phyloP scores from a whole-genome alignment of 176 grass and related monocot genomes.

The Carex cristatella region DNA sequence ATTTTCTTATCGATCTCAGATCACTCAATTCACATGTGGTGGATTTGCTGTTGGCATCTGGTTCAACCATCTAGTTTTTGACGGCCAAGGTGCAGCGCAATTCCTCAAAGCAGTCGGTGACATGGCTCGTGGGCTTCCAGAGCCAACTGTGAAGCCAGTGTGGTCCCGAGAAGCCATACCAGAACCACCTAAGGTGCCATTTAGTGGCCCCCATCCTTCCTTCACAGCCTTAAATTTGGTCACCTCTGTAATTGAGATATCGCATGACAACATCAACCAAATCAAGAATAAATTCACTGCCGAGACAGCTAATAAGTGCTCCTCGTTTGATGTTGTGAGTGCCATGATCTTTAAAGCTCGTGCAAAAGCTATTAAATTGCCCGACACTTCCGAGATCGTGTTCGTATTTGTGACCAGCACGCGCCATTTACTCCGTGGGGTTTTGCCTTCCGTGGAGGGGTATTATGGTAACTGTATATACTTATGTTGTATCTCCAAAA shows the following conservation, averaged over 20 bases:
- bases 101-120: constrained; percentile 59
- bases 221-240: constrained; percentile 64
- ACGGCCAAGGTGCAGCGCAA: constrained; percentile 60
- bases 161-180: constrained; percentile 64
- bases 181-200: constrained; percentile 48
- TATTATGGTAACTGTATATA: constrained; percentile 85
- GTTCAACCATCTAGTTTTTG: constrained; percentile 82
- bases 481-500: constrained; percentile 39
- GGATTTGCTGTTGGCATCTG: constrained; percentile 69
- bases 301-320: constrained; percentile 48
- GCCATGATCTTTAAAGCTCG: constrained; percentile 63
- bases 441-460: constrained; percentile 51
- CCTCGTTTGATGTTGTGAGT: constrained; percentile 68
- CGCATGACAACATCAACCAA: constrained; percentile 41
- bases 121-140: constrained; percentile 46
- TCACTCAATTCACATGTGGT: constrained; percentile 79
- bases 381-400: constrained; percentile 39
- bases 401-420: constrained; percentile 73
- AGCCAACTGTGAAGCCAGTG: constrained; percentile 40
- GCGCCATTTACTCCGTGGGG: constrained; percentile 48
- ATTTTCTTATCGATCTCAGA: constrained; percentile 28
- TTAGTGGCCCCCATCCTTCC: constrained; percentile 21
- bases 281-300: constrained; percentile 43
- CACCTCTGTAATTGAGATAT: constrained; percentile 50
- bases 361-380: constrained; percentile 36